Evolutionary conservation across 352 stramenopile species (phyloP), one percentile per base, ranked within the genome.

Genomic region (Globisporangium uncinulatum): DNA sequence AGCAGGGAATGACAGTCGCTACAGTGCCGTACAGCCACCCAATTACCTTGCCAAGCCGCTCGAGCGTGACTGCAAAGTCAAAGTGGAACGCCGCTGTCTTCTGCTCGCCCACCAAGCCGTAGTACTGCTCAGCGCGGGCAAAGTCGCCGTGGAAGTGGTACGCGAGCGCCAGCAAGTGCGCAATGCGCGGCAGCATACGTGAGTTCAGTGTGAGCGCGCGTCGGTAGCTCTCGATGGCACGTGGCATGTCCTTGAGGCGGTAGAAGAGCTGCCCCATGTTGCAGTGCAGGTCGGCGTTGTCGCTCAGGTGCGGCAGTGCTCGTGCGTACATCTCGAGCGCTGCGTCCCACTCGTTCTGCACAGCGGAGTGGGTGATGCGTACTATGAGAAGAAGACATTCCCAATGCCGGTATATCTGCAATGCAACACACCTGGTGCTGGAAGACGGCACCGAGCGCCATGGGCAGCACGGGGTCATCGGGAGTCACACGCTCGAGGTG

Each of bases 31-130:
- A 5, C 20, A 51, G 9, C 45, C 32, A 10, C 9, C 19, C 1
- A 51, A 48, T 39, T 34, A 67, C 74, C 70, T 81, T 80, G 61
- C 74, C 74, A 9, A 73, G 65, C 36, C 59, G 55, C 54, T 81
- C 63, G 20, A 87, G 63, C 21, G 71, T 77, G 15, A 83, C 72
- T 19, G 61, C 76, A 57, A 73, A 83, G 53, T 87, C 72, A 34
- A 79, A 87, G 59, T 79, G 72, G 46, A 72, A 75, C 15, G 60
- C 37, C 13, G 76, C 71, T 1, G 66, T 69, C 3, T 65, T 24
- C n/a, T n/a, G n/a, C 5, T 56, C 34, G 15, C 51, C 20, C 3
- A 72, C 61, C 8, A 62, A 41, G 3, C 60, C 57, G 53, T 70
- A 84, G 50, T 65, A 57, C 14, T 41, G 32, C 34, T 79, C 73